A percentile compares a stretch with the other conserved stretches of the same genome.
These are phyloP conservation scores for Talaromyces wortmannii DNA, from an alignment of 495 filamentous ascomycete species.

Conservation along the genomic window DNA sequence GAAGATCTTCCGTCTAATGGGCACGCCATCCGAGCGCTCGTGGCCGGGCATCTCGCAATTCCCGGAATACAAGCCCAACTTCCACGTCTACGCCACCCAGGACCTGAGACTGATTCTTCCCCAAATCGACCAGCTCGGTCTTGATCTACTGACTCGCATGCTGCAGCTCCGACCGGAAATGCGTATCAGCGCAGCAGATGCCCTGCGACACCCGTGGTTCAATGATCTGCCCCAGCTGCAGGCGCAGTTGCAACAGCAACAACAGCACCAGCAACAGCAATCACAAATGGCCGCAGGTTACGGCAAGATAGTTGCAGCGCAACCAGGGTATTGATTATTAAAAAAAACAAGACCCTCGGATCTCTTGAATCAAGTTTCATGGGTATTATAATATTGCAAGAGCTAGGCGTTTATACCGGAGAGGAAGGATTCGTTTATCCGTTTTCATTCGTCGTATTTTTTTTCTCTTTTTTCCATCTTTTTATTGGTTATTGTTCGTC, in stretches of 20 bases:
- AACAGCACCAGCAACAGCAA: conserved; percentile 25
- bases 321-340: conserved; percentile 27
- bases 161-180: conserved; percentile 89
- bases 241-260: conserved; percentile 41
- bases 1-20: conserved; percentile 97
- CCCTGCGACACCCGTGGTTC: conserved; percentile 89
- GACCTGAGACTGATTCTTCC: conserved; percentile 79
- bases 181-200: conserved; percentile 77
- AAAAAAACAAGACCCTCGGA: neutral
- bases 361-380: too few relatives aligned
- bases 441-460: conserved; percentile 7
- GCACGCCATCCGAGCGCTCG: conserved; percentile 82
- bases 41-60: conserved; percentile 89
- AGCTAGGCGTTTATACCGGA: neutral
- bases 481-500: conserved; percentile 1
- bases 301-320: conserved; percentile 34
- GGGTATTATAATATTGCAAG: neutral
- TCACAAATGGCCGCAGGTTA: conserved; percentile 31
- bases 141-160: conserved; percentile 85
- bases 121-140: conserved; percentile 77
- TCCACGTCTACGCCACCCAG: conserved; percentile 94
- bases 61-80: conserved; percentile 89
- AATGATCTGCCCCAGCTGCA: conserved; percentile 50
- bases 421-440: neutral
- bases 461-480: conserved; percentile 5